Evolutionary conservation across 768 basidiomycete genomes (phyloP), one percentile per base, ranked within the genome.

Genomic region (Guyanaporus albipodus): DNA sequence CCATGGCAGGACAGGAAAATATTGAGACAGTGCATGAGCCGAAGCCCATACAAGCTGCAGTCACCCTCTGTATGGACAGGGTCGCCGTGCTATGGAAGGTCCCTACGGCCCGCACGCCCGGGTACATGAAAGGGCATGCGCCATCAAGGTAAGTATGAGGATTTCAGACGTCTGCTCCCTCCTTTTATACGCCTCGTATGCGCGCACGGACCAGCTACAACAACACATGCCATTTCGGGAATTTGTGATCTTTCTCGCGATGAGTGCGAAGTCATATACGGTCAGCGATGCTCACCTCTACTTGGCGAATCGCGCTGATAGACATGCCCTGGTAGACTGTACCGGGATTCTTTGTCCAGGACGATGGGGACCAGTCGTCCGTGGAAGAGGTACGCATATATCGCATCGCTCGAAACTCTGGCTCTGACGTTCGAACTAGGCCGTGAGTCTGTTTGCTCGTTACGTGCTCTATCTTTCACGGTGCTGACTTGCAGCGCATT

Each of bases 1-100:
- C 75, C 73, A 59, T 71, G 74, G 75, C 70, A 70, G 78, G 77
- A 83, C 81, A 68, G 82, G 81, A 75, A 85, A 85, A 85, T 84
- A 84, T 84, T 83, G 57, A 73, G 81, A 83, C 80, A 75, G 76
- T 85, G 81, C 83, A 82, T 82, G 78, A 74, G 73, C 82, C 80
- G 72, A 76, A 78, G 78, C 77, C 67, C 66, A 74, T 70, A 75
- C 74, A 76, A 76, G 69, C 68, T 67, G 57, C 46, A 46, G 34
- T 57, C 44, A 59, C 68, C 70, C 72, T 70, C 70, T 74, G 72
- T 52, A n/a, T 50, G 74, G 74, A 75, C 73, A 74, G 37, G 71
- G 75, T 74, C 75, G 75, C 74, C 74, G 74, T 76, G 74, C 74
- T 73, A 73, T 76, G 74, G 56, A 69, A 73, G 67, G 59, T 70